Base-by-base conservation (phyloP, 768 basidiomycete species). In the Tulasnella sp. region DNA sequence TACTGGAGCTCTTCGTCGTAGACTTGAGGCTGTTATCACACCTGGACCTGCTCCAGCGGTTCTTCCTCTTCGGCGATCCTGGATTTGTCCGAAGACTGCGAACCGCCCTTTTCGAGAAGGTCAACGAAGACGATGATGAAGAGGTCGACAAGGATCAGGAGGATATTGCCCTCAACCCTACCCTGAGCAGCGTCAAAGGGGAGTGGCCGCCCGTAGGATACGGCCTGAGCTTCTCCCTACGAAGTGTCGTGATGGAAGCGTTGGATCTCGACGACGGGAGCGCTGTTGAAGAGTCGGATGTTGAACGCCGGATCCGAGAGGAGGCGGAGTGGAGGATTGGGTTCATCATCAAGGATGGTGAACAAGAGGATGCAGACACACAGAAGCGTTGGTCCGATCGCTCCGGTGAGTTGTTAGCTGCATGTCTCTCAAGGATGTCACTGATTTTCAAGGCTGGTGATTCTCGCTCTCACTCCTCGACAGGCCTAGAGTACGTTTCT, bases 121-220 rank as follows among this genome's bases (percentile, higher is more conserved):
- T 49, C 15, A 44, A 49, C 34, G 59, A 51, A 44, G 55, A 57
- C 38, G 24, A 15, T 38, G 15, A 54, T 66, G 63, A 21, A 66
- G 66, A 17, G 70, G 63, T 25, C 63, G 52, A 53, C 29, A 72
- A 71, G 12, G 80, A 83, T 49, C n/a, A 77, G 61, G 7, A 65
- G 65, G 71, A 70, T 9, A 68, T 92, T 4, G 92, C 91, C 1
- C 70, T 94, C 4, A 83, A 86, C 8, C 74, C 82, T 0, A 78
- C 80, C 2, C 70, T 94, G n/a, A 78, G 84, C 34, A 38, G 34
- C 38, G 82, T 85, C 46, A 75, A 84, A 34, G 80, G 81, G 51
- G 79, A 76, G 3, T 94, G 92, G 92, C 92, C 92, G 0, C 92
- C 92, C 11, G 84, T 85, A 17, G 88, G 87, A 4, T 77, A 84